Base-by-base conservation (phyloP, 768 basidiomycete species). In the Phanerochaete sordida region DNA sequence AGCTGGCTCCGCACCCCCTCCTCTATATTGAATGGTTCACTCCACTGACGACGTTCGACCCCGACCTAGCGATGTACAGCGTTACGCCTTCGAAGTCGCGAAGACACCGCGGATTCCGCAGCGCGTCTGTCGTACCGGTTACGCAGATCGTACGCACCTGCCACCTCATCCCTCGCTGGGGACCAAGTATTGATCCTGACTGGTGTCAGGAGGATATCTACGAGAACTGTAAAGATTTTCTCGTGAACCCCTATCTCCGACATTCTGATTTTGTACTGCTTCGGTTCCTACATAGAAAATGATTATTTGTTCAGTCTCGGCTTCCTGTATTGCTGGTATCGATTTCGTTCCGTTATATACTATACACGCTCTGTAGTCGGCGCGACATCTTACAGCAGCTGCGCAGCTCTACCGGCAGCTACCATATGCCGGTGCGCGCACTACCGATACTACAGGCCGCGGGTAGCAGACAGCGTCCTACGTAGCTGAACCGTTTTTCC, bases 11-110 rank as follows among this genome's bases (percentile, higher is more conserved):
- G 24, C 23, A 51, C n/a, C 48, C 57, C 4, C 55, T 70, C 1
- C 68, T 62, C 2, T 70, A 70, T 52, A 44, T 72, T 21, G 65
- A 72, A 31, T 72, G 71, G 71, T 72, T 72, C 53, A 70, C 66
- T 0, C 54, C 62, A 3, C 64, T 70, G 31, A 56, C 59, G 1
- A 35, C 15, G 3, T 63, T 39, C 3, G 69, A 66, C 30, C 33
- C 31, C 2, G 56, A 47, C n/a, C 50, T 56, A 24, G 58, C 49
- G 2, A 65, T 75, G 65, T 68, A 63, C 47, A 46, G 28, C 1
- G 48, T 74, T 9, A 56, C 63, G 5, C 62, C 59, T 1, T 71
- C 70, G 1, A 69, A 63, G 35, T 7, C 24, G 15, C 19, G 19
- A 6, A 46, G 23, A 46, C 60, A 60, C 1, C 24, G 58, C 11